These are phyloP conservation scores for Monilinia laxa DNA, from an alignment of 2,329 filamentous ascomycete genomes.

Conservation along the genomic window DNA sequence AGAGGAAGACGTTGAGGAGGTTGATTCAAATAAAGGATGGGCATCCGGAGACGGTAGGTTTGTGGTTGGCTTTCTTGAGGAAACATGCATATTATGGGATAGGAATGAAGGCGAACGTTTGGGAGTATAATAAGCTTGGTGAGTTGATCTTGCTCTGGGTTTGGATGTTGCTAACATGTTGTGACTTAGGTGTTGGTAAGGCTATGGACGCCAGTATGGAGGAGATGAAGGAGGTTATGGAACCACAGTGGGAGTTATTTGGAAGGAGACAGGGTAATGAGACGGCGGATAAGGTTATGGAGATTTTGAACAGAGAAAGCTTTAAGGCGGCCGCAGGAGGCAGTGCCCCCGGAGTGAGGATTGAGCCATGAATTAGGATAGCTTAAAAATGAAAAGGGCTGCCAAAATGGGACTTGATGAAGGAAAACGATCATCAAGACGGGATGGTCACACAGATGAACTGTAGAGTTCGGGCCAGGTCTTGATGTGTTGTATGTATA, in stretches of 20 bases:
- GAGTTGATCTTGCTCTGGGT: slow-evolving; percentile 36
- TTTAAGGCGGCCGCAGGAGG: slow-evolving; percentile 41
- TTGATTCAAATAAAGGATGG: slow-evolving; percentile 93
- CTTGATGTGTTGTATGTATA: slow-evolving; percentile 19
- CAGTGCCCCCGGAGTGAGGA: slow-evolving; percentile 35
- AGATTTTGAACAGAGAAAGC: slow-evolving; percentile 54
- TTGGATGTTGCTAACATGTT: slow-evolving; percentile 9
- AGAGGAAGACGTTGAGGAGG: slow-evolving; percentile 80
- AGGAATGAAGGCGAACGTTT: slow-evolving; percentile 98
- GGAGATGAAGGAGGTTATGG: slow-evolving; percentile 46
- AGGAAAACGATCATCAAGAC: neutral
- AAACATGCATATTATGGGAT: slow-evolving; percentile 95
- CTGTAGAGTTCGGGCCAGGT: neutral
- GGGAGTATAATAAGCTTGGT: slow-evolving; percentile 78
- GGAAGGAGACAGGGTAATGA: slow-evolving; percentile 52
- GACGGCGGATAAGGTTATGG: slow-evolving; percentile 56
- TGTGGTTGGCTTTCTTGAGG: slow-evolving; percentile 89
- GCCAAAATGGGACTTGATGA: neutral
- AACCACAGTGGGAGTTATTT: slow-evolving; percentile 56
- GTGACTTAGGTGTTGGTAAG: slow-evolving; percentile 49
- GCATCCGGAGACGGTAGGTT: slow-evolving; percentile 80
- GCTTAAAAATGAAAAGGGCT: neutral
- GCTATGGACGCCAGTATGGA: slow-evolving; percentile 52
- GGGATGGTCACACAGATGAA: slow-evolving; percentile 9
- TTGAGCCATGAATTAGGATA: neutral